A percentile compares a stretch with the other conserved stretches of the same genome.
Evolutionary conservation across 2,329 filamentous ascomycete genomes (phyloP).

Genomic region (Penicillium freii): DNA sequence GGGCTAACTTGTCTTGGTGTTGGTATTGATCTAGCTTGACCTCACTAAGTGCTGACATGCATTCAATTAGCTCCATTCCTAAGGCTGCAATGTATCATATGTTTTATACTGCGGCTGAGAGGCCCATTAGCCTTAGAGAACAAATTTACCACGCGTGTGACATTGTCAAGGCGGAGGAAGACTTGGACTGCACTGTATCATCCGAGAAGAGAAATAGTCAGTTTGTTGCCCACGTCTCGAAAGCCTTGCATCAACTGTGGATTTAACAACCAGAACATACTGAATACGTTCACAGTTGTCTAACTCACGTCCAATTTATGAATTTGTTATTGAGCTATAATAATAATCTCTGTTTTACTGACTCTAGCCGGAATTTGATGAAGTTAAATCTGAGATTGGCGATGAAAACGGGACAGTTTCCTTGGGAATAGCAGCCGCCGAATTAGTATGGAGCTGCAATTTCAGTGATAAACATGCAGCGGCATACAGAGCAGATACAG

Average conservation of each 20-base stretch:
- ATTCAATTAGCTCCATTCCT: too few relatives aligned
- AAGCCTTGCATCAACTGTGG: background rate
- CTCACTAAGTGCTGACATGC: too few relatives aligned
- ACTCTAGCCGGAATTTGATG: background rate
- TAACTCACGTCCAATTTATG: background rate
- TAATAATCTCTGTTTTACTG: background rate
- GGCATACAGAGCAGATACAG: slow-evolving; percentile 19
- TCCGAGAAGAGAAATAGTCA: background rate
- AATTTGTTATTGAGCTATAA: background rate
- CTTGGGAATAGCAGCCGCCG: background rate
- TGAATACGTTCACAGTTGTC: background rate
- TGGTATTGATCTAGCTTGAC: too few relatives aligned
- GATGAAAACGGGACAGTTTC: background rate
- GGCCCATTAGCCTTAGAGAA: background rate
- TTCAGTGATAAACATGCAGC: slow-evolving; percentile 19
- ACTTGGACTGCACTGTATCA: background rate
- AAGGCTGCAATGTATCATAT: too few relatives aligned
- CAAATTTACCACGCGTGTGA: background rate
- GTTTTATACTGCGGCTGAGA: background rate
- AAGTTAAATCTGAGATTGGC: background rate
- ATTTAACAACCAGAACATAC: background rate
- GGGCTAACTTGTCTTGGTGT: too few relatives aligned
- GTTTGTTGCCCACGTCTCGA: background rate
- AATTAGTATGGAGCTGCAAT: background rate
- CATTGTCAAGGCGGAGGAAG: background rate